Evolutionary conservation across 1,139 yeast genomes (phyloP).

Genomic region (Magnusiomyces starmeri): DNA sequence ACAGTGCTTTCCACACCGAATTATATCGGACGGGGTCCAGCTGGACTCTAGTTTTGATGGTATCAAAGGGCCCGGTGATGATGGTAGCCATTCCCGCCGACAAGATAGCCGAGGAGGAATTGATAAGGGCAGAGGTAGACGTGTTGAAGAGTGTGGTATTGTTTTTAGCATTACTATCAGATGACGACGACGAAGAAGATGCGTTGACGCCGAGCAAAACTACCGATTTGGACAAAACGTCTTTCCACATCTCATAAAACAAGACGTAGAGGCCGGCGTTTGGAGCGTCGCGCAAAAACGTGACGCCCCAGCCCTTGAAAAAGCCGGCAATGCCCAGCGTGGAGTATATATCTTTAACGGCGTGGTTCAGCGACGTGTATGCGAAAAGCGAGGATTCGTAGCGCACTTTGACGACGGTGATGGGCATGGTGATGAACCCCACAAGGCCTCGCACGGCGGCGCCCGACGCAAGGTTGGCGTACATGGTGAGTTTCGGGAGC

Average conservation of each 20-base stretch:
- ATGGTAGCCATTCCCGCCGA: slow-evolving; percentile 81
- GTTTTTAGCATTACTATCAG: slow-evolving; percentile 19
- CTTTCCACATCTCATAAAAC: slow-evolving; percentile 70
- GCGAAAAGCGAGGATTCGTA: slow-evolving; percentile 66
- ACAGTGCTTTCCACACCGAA: slow-evolving; percentile 37
- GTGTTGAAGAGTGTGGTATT: slow-evolving; percentile 20
- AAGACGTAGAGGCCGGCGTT: slow-evolving; percentile 90
- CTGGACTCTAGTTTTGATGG: slow-evolving; percentile 88
- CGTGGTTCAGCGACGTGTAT: slow-evolving; percentile 59
- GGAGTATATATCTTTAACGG: slow-evolving; percentile 49
- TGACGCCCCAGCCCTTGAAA: slow-evolving; percentile 81
- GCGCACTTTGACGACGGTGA: slow-evolving; percentile 88
- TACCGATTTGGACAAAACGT: slow-evolving; percentile 28
- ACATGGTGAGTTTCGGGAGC: slow-evolving; percentile 64
- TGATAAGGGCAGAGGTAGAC: slow-evolving; percentile 48
- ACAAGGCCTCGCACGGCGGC: slow-evolving; percentile 73
- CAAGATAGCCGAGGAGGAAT: slow-evolving; percentile 59
- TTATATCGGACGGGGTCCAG: slow-evolving; percentile 45
- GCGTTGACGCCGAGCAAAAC: slow-evolving; percentile 15
- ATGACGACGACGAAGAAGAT: slow-evolving; percentile 13
- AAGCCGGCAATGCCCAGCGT: slow-evolving; percentile 57
- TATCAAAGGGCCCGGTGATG: slow-evolving; percentile 90
- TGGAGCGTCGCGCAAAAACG: slow-evolving; percentile 88
- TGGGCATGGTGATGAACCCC: slow-evolving; percentile 92
- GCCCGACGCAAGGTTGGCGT: slow-evolving; percentile 70